Evolutionary conservation across 2,329 filamentous ascomycete genomes (phyloP).

Genomic region (Ceratocystis lukuohia): DNA sequence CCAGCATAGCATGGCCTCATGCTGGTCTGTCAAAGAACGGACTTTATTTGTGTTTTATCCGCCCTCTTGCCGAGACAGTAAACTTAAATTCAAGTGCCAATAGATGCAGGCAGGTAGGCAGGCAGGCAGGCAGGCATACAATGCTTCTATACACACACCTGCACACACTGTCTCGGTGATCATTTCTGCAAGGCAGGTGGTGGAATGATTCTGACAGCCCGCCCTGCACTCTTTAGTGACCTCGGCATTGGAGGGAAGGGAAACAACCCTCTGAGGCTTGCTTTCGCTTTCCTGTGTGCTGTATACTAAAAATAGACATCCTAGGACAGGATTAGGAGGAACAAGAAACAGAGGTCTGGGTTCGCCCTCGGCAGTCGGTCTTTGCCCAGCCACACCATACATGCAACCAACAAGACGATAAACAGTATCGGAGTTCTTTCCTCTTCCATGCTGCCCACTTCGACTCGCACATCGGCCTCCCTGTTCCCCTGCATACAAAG

Average conservation of each 20-base stretch:
- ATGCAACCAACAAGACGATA: background rate
- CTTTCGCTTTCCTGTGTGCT: background rate
- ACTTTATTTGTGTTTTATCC: background rate
- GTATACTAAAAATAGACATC: background rate
- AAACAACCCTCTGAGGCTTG: background rate
- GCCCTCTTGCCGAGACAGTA: background rate
- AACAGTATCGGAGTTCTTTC: background rate
- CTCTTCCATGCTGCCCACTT: background rate
- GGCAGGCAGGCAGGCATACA: background rate
- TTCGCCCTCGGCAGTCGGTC: background rate
- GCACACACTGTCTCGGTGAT: background rate
- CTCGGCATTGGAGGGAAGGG: background rate
- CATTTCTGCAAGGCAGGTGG: background rate
- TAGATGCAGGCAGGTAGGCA: background rate
- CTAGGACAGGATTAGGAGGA: background rate
- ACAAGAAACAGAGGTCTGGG: background rate
- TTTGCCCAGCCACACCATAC: background rate
- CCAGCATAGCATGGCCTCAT: background rate
- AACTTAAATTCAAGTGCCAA: background rate
- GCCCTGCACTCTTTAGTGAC: background rate
- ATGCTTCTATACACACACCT: constrained; percentile 4
- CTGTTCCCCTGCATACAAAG: background rate
- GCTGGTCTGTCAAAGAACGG: background rate
- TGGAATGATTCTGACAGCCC: background rate
- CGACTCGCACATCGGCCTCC: background rate